Percentiles rank a stretch among this genome's conserved stretches.
Conservation (phyloP, 345 rosid species). For the Gossypium anomalum region DNA sequence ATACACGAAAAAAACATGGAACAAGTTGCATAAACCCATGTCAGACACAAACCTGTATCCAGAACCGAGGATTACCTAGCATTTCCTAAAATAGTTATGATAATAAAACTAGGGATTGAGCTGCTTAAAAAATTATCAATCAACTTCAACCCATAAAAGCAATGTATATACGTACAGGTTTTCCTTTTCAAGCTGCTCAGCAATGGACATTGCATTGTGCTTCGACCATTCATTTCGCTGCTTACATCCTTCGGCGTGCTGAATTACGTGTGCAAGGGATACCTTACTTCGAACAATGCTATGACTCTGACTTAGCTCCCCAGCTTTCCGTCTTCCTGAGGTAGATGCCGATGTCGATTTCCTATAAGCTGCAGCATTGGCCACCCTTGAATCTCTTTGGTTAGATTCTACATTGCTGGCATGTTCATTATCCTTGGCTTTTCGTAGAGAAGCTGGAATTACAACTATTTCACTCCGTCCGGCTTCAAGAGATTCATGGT, state of each 20-base stretch:
- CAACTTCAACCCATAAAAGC: background rate
- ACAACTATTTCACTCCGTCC: conserved; percentile 64
- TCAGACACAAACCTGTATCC: no score
- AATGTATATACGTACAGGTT: conserved; percentile 58
- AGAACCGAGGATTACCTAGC: no score
- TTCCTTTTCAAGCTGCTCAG: conserved; percentile 93
- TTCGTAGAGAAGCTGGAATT: conserved; percentile 40
- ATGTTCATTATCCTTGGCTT: conserved; percentile 25
- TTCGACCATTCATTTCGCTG: conserved; percentile 70
- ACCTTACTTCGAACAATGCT: conserved; percentile 90
- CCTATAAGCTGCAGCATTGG: conserved; percentile 23
- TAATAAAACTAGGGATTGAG: no score
- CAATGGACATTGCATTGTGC: conserved; percentile 75
- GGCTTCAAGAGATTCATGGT: conserved; percentile 25
- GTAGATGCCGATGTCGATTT: conserved; percentile 27
- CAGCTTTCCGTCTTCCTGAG: conserved; percentile 40
- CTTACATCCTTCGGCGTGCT: conserved; percentile 73
- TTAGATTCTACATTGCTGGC: conserved; percentile 29
- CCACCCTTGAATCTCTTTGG: conserved; percentile 23
- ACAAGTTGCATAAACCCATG: no score
- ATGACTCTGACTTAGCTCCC: conserved; percentile 52
- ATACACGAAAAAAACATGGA: no score
- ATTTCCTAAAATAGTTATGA: no score
- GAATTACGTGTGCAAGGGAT: conserved; percentile 79
- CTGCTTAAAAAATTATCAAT: background rate